These are phyloP conservation scores for Penicillium sp. DNA, from an alignment of 2,329 filamentous ascomycete species.

Conservation along the genomic window DNA sequence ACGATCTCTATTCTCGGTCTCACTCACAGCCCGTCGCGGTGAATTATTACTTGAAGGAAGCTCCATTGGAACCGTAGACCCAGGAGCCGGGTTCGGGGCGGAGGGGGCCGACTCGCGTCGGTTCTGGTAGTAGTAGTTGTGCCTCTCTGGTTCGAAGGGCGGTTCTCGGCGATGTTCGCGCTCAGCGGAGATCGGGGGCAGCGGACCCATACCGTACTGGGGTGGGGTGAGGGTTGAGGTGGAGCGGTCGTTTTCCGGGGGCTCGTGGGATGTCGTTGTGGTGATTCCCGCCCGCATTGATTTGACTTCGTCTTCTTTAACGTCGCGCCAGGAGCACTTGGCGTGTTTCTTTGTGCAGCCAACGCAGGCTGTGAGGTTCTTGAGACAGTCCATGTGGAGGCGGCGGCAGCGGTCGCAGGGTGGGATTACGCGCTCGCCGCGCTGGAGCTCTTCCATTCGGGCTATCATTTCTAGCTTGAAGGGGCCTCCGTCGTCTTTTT, in stretches of 20 bases:
- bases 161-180: slow-evolving; percentile 10
- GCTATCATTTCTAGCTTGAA: slow-evolving; percentile 67
- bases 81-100: slow-evolving; percentile 20
- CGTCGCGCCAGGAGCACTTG: slow-evolving; percentile 79
- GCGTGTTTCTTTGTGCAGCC: slow-evolving; percentile 89
- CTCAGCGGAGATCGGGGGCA: slow-evolving; percentile 15
- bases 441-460: slow-evolving; percentile 70
- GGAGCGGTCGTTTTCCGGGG: slow-evolving; percentile 1
- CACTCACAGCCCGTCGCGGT: slow-evolving; percentile 39
- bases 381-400: slow-evolving; percentile 76
- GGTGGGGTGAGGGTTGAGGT: neutral
- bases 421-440: slow-evolving; percentile 73
- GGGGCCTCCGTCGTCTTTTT: slow-evolving; percentile 58
- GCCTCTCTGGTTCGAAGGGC: neutral
- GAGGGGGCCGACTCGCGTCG: slow-evolving; percentile 29
- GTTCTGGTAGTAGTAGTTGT: slow-evolving; percentile 9
- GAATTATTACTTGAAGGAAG: slow-evolving; percentile 24
- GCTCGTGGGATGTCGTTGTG: slow-evolving; percentile 4
- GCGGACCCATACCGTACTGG: neutral
- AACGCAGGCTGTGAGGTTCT: slow-evolving; percentile 80
- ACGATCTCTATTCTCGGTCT: slow-evolving; percentile 30
- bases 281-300: slow-evolving; percentile 20
- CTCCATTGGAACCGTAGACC: slow-evolving; percentile 23
- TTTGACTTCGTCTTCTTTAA: slow-evolving; percentile 68
- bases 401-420: slow-evolving; percentile 81